Percentiles rank a stretch among this genome's conserved stretches.
Conservation (phyloP, 2,329 filamentous ascomycete genomes). For the Davidsoniella eucalypti region DNA sequence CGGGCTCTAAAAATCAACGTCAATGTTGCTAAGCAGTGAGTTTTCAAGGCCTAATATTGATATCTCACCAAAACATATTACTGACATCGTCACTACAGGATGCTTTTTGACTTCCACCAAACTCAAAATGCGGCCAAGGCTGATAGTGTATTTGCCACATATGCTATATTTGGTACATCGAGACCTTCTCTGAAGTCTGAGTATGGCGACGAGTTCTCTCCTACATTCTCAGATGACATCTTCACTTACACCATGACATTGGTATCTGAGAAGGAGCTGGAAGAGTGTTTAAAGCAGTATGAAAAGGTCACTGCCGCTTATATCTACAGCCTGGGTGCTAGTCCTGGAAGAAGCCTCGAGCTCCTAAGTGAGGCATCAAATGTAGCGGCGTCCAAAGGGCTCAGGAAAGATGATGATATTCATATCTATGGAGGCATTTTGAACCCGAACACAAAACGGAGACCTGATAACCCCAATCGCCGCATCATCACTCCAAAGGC, state of each 20-base stretch:
- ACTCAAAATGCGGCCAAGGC: constrained; percentile 60
- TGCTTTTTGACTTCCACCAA: constrained; percentile 73
- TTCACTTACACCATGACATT: constrained; percentile 46
- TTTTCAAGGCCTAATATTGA: constrained; percentile 6
- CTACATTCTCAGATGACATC: constrained; percentile 29
- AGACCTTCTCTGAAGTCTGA: constrained; percentile 27
- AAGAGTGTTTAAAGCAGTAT: constrained; percentile 51
- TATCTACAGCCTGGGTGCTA: constrained; percentile 68
- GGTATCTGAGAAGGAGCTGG: constrained; percentile 54
- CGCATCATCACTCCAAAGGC: not conserved
- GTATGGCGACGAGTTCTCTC: constrained; percentile 28
- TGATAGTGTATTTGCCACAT: constrained; percentile 75
- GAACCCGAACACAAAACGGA: constrained; percentile 4
- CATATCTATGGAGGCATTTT: constrained; percentile 6
- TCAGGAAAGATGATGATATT: not conserved
- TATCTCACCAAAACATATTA: not conserved
- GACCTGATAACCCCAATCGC: not conserved
- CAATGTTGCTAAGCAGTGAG: constrained; percentile 77
- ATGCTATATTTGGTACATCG: constrained; percentile 61
- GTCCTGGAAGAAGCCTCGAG: constrained; percentile 34
- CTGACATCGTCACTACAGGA: constrained; percentile 33
- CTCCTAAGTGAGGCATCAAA: constrained; percentile 5
- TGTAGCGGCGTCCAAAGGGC: not conserved
- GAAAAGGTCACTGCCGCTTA: constrained; percentile 64
- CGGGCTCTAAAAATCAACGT: constrained; percentile 69